phyloP scores from a whole-genome alignment of 2,329 filamentous ascomycete genomes.

The Chrysosporium keratinophilum region DNA sequence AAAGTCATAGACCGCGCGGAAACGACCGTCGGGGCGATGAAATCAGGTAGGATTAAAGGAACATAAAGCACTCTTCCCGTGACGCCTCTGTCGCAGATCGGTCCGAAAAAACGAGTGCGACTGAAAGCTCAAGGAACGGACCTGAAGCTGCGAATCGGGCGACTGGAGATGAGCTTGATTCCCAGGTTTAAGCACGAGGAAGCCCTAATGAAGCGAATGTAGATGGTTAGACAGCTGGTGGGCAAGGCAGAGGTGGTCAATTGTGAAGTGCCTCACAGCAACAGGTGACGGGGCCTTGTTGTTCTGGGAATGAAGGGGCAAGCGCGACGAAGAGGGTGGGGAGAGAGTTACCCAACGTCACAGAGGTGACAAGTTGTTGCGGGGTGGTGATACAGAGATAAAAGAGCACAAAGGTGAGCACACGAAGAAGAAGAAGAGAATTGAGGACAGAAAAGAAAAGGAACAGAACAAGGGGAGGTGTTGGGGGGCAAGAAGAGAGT shows the following conservation, averaged over 20 bases:
- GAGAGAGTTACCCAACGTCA: slow-evolving; percentile 12
- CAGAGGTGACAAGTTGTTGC: slow-evolving; percentile 9
- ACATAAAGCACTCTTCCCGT: not conserved
- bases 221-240: not conserved
- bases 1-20: not conserved
- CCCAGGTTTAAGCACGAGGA: slow-evolving; percentile 5
- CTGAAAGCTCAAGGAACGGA: not conserved
- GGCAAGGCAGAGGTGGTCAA: not conserved
- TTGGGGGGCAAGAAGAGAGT: not conserved
- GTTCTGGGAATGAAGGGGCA: not conserved
- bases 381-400: slow-evolving; percentile 7
- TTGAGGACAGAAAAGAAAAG: slow-evolving; percentile 10
- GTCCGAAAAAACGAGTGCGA: not conserved
- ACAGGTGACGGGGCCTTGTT: not conserved
- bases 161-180: not conserved
- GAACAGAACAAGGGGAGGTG: slow-evolving; percentile 15
- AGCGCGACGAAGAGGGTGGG: slow-evolving; percentile 10
- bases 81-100: not conserved
- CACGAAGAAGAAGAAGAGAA: slow-evolving; percentile 4
- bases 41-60: not conserved
- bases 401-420: slow-evolving; percentile 8
- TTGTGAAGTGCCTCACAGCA: not conserved
- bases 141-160: not conserved
- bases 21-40: not conserved
- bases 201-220: slow-evolving; percentile 4